Base-by-base conservation (phyloP, 2,329 filamentous ascomycete genomes). In the Lecanicillium sp. region DNA sequence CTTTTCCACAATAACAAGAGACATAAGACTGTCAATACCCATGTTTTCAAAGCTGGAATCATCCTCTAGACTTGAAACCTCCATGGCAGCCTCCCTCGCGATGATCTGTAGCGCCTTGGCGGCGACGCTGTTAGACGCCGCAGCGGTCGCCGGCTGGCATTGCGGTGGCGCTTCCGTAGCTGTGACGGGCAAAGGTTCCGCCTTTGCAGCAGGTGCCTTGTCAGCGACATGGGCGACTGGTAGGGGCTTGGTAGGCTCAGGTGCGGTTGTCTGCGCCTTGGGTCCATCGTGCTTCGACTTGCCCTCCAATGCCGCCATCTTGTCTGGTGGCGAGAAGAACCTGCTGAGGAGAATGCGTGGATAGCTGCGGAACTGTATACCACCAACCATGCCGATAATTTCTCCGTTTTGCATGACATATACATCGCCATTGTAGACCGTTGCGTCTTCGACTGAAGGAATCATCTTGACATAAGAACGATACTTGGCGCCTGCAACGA, bases 321-420 rank as follows among this genome's bases (percentile, higher is more conserved):
- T n/a, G 33, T 44, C 46, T 4, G 44, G 36, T 4, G 46, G 28
- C 4, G 81, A 79, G 45, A 85, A 62, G 56, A 85, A 72, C 49
- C 78, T 71, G 63, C 82, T 81, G 44, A 84, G 66, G 17, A 80
- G 67, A 49, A 74, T 73, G 50, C 81, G 78, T 27, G 80, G 79
- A 39, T 83, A 80, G 48, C 74, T 69, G 55, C 77, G 74, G 65
- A 84, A 84, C 57, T 77, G 75, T 45, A 83, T 69, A 32, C 77
- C 77, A 32, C 65, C 66, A 25, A 58, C 57, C n/a, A 72, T 51
- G 42, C 68, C 69, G 15, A 74, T 62, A 34, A 73, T 60, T 40
- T 51, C 63, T 29, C 68, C 65, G 32, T 68, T 65, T 30, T 77
- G 70, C 37, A 77, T 71, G 45, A 78, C 56, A 49, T 74, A 75